Conservation (phyloP, 768 basidiomycete genomes). For the Calocybe indica region DNA sequence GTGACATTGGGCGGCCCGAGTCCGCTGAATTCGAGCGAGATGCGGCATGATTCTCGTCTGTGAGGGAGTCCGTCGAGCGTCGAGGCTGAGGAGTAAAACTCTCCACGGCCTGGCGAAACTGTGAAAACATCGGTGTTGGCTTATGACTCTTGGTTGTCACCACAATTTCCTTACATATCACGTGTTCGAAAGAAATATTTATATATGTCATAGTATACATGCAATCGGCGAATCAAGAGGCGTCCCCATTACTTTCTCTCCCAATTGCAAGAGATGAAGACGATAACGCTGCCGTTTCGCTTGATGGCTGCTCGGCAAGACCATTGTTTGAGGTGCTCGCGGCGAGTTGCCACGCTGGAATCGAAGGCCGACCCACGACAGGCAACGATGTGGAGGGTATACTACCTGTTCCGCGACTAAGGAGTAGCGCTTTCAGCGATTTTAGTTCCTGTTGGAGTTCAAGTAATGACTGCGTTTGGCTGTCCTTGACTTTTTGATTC, state of each 20-base stretch:
- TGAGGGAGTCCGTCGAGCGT: slow-evolving; percentile 18
- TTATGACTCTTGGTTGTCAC: neutral
- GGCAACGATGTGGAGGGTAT: slow-evolving; percentile 48
- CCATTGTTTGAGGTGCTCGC: slow-evolving; percentile 10
- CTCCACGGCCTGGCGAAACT: slow-evolving; percentile 70
- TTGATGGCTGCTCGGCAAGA: slow-evolving; percentile 4
- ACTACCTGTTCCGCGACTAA: slow-evolving; percentile 58
- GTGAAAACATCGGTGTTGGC: slow-evolving; percentile 55
- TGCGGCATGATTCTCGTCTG: slow-evolving; percentile 18
- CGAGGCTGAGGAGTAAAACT: slow-evolving; percentile 49
- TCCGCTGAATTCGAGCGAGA: slow-evolving; percentile 34
- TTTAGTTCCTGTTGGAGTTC: slow-evolving; percentile 94
- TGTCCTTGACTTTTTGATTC: slow-evolving; percentile 89
- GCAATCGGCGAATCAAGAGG: neutral
- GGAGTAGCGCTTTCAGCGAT: slow-evolving; percentile 84
- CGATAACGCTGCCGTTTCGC: slow-evolving; percentile 8
- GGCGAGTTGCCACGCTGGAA: slow-evolving; percentile 88
- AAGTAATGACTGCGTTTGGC: slow-evolving; percentile 72
- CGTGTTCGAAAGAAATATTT: neutral
- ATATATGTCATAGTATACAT: neutral
- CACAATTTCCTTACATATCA: neutral
- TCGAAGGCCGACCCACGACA: slow-evolving; percentile 56
- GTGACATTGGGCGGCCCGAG: slow-evolving; percentile 17
- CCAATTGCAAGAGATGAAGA: slow-evolving; percentile 25
- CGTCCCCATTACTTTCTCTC: slow-evolving; percentile 52